These are phyloP conservation scores for Trichosporon inkin DNA, from an alignment of 1,284 basidiomycete species.

Conservation along the genomic window DNA sequence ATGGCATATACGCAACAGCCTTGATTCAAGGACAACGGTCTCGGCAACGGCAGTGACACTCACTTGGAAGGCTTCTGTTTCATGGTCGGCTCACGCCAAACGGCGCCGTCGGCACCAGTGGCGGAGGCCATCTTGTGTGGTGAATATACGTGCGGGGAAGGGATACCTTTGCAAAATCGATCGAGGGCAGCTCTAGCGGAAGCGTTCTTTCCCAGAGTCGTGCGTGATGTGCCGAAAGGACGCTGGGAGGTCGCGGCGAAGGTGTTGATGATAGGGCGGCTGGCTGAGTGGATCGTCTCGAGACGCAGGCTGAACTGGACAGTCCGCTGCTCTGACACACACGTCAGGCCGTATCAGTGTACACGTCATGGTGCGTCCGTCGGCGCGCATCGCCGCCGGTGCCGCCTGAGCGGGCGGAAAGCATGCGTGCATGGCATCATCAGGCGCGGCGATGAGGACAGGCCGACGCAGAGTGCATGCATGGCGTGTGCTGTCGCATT, in stretches of 20 bases:
- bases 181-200: neutral
- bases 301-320: neutral
- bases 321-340: neutral
- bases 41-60: slow-evolving; percentile 14
- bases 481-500: neutral
- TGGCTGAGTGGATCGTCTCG: neutral
- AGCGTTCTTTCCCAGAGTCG: too few relatives aligned
- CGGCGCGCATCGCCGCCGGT: neutral
- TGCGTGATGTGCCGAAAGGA: neutral
- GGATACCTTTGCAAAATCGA: neutral
- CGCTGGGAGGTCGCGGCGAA: neutral
- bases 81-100: slow-evolving; percentile 25
- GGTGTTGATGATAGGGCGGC: neutral
- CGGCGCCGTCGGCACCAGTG: slow-evolving; percentile 10
- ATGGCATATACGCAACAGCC: neutral
- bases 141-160: neutral
- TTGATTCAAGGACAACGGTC: neutral
- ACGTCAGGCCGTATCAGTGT: slow-evolving; percentile 5
- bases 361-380: slow-evolving; percentile 1
- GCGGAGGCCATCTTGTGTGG: slow-evolving; percentile 5
- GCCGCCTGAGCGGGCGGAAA: too few relatives aligned
- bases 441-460: neutral
- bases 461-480: neutral
- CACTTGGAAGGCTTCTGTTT: slow-evolving; percentile 42
- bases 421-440: slow-evolving; percentile 8